These are phyloP conservation scores for Chalciporus piperatus DNA, from an alignment of 768 basidiomycete species.

Conservation along the genomic window DNA sequence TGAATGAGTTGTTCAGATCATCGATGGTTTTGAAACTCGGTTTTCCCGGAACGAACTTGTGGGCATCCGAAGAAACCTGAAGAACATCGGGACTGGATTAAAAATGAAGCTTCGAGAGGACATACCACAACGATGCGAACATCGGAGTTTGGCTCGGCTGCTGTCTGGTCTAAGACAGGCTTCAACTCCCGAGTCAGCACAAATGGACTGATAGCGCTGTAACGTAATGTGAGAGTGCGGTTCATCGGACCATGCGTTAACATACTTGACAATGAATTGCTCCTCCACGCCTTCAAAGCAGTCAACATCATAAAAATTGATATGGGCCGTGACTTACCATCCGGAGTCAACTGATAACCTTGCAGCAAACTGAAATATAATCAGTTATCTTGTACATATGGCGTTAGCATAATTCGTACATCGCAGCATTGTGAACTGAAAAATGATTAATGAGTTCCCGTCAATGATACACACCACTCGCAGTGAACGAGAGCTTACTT, in stretches of 20 bases:
- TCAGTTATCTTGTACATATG: constrained; percentile 10
- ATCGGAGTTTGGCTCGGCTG: constrained; percentile 45
- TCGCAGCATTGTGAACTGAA: constrained; percentile 55
- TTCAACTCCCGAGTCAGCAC: constrained; percentile 53
- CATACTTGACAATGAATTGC: constrained; percentile 46
- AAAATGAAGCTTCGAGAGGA: background rate
- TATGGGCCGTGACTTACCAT: constrained; percentile 19
- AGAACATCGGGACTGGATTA: background rate
- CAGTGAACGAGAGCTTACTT: constrained; percentile 28
- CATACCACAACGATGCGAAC: constrained; percentile 60
- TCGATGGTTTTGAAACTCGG: constrained; percentile 30
- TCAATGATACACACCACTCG: background rate
- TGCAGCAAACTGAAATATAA: constrained; percentile 16
- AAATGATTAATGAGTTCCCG: background rate
- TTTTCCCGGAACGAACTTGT: constrained; percentile 20
- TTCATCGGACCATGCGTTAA: background rate
- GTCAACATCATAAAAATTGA: background rate
- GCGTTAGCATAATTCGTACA: constrained; percentile 31
- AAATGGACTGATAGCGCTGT: constrained; percentile 51
- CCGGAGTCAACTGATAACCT: constrained; percentile 19
- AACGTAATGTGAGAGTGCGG: background rate
- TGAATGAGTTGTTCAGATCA: constrained; percentile 37
- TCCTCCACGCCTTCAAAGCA: constrained; percentile 34
- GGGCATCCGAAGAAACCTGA: constrained; percentile 35
- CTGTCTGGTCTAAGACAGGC: constrained; percentile 50